Percentiles rank a stretch among this genome's conserved stretches.
Evolutionary conservation across 441 rosid genomes (phyloP).

Genomic region (Populus tomentosa): DNA sequence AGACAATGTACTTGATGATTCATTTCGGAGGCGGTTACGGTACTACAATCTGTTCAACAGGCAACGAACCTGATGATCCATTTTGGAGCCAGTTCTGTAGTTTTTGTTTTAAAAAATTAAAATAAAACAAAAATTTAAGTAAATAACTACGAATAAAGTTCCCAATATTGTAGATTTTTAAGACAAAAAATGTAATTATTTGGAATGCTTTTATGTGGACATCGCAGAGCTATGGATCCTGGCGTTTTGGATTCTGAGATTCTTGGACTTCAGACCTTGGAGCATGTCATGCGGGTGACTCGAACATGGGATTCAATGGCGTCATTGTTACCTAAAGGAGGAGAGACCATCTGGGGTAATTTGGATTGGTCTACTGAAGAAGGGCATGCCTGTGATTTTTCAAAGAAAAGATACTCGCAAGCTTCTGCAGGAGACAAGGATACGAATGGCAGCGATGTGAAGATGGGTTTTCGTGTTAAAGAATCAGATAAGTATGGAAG

Average conservation of each 20-base stretch:
- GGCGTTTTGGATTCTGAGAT: conserved; percentile 46
- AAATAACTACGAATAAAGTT: neutral
- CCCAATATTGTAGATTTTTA: neutral
- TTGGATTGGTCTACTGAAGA: conserved; percentile 56
- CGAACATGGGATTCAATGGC: conserved; percentile 71
- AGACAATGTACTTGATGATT: no score
- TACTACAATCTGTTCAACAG: no score
- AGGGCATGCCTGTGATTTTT: conserved; percentile 28
- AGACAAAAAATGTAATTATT: neutral
- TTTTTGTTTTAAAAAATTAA: neutral
- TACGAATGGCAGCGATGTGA: conserved; percentile 24
- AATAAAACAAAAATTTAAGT: no score
- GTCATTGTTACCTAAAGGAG: conserved; percentile 69
- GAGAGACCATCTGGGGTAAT: conserved; percentile 67
- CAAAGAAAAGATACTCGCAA: conserved; percentile 28
- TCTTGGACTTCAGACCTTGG: conserved; percentile 49
- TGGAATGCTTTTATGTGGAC: conserved; percentile 9
- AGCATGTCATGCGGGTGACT: conserved; percentile 48
- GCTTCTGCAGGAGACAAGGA: conserved; percentile 14
- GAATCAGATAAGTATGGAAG: conserved; percentile 48
- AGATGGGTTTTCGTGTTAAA: conserved; percentile 22
- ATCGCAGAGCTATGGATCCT: conserved; percentile 42
- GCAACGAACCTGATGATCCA: no score
- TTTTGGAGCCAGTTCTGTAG: neutral
- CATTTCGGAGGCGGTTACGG: no score